Percentiles rank a stretch among this genome's conserved stretches.
Evolutionary conservation across 352 stramenopile genomes (phyloP).

Genomic region (Aphanomyces cochlioides): DNA sequence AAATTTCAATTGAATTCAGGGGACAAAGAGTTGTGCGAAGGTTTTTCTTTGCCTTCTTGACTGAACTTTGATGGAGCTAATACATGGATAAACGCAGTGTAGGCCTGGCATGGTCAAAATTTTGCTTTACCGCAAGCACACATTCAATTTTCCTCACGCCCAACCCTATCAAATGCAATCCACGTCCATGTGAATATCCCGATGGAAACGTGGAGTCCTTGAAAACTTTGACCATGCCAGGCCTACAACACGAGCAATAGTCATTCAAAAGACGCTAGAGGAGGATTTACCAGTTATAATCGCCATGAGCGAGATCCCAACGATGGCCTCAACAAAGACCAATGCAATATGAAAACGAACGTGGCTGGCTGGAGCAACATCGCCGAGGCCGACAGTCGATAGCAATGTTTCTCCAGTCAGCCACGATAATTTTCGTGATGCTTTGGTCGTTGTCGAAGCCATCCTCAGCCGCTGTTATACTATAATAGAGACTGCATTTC

Average conservation of each 20-base stretch:
- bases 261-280: neutral
- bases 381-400: conserved; percentile 77
- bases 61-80: no score
- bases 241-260: conserved; percentile 26
- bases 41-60: no score
- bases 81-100: no score
- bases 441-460: no score
- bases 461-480: no score
- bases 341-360: conserved; percentile 71
- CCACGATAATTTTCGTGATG: conserved; percentile 60
- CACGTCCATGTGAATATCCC: no score
- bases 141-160: conserved; percentile 79
- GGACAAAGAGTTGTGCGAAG: no score
- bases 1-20: no score
- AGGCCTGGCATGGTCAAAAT: conserved; percentile 79
- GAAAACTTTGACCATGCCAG: conserved; percentile 86
- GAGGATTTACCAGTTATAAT: conserved; percentile 56
- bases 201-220: no score
- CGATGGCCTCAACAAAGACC: conserved; percentile 69
- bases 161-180: conserved; percentile 42
- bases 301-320: conserved; percentile 69
- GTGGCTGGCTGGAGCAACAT: conserved; percentile 46
- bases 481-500: no score
- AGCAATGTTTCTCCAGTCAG: conserved; percentile 80
- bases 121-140: conserved; percentile 73